phyloP scores from a whole-genome alignment of 768 basidiomycete genomes.

The Mycena chlorophos region DNA sequence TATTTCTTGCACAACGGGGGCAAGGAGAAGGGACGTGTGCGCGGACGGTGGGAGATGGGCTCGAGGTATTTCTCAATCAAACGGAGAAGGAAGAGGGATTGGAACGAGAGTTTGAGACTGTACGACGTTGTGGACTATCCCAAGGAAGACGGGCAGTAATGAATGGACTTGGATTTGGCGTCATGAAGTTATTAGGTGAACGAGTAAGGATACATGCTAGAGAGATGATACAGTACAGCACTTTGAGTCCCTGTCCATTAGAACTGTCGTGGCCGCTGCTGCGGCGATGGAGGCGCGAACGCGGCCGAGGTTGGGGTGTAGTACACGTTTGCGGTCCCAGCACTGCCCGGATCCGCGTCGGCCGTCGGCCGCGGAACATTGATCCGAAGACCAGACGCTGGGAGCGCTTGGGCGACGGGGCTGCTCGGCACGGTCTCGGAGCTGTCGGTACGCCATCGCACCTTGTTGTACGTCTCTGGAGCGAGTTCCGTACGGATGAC shows the following conservation, averaged over 20 bases:
- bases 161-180: background rate
- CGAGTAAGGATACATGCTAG: too few species aligned
- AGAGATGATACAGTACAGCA: too few species aligned
- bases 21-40: conserved; percentile 69
- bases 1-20: conserved; percentile 62
- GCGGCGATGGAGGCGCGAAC: too few species aligned
- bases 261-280: too few species aligned
- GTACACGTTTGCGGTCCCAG: too few species aligned
- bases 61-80: conserved; percentile 78
- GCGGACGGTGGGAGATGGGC: conserved; percentile 67
- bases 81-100: conserved; percentile 79
- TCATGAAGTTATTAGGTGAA: too few species aligned
- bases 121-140: conserved; percentile 86
- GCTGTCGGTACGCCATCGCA: conserved; percentile 19
- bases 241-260: too few species aligned
- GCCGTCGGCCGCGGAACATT: background rate
- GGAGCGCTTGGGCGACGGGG: conserved; percentile 16
- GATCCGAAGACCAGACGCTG: background rate
- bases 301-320: too few species aligned
- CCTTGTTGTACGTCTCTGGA: conserved; percentile 23
- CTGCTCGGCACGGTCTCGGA: conserved; percentile 1
- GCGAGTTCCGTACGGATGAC: conserved; percentile 21
- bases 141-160: conserved; percentile 47
- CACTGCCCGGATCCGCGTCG: background rate
- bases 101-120: conserved; percentile 82